Evolutionary conservation across 805 yeast genomes (phyloP).

Genomic region (Metschnikowia dekortorum): DNA sequence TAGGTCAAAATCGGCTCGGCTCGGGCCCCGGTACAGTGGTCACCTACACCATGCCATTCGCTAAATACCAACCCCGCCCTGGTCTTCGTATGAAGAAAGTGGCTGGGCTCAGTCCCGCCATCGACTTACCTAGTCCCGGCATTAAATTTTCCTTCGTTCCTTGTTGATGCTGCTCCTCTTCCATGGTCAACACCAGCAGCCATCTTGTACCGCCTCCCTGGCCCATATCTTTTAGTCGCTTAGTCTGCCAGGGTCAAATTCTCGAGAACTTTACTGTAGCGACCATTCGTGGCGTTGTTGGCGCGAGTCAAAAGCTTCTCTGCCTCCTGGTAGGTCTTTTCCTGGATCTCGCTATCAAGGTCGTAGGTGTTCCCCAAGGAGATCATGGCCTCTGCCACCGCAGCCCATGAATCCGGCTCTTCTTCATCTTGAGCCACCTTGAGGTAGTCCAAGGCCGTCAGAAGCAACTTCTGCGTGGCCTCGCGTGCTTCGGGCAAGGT

Average conservation of each 20-base stretch:
- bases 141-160: too few species aligned
- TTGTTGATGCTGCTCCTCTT: too few species aligned
- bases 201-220: too few species aligned
- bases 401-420: conserved; percentile 78
- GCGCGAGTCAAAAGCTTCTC: conserved; percentile 65
- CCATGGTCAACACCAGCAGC: too few species aligned
- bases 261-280: conserved; percentile 59
- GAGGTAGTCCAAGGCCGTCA: conserved; percentile 54
- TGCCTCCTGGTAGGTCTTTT: conserved; percentile 61
- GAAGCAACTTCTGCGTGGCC: conserved; percentile 45
- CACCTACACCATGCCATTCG: too few species aligned
- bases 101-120: too few species aligned
- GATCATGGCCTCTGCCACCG: conserved; percentile 81
- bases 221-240: background rate
- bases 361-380: conserved; percentile 72
- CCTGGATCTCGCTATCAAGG: conserved; percentile 64
- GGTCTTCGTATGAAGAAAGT: too few species aligned
- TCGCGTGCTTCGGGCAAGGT: conserved; percentile 41
- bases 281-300: conserved; percentile 75
- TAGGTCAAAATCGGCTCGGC: too few species aligned
- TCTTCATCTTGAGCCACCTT: conserved; percentile 59
- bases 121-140: too few species aligned
- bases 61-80: too few species aligned
- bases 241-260: conserved; percentile 31
- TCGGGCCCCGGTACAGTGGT: too few species aligned